These are phyloP conservation scores for Pisolithus tinctorius DNA, from an alignment of 768 basidiomycete species.

Conservation along the genomic window DNA sequence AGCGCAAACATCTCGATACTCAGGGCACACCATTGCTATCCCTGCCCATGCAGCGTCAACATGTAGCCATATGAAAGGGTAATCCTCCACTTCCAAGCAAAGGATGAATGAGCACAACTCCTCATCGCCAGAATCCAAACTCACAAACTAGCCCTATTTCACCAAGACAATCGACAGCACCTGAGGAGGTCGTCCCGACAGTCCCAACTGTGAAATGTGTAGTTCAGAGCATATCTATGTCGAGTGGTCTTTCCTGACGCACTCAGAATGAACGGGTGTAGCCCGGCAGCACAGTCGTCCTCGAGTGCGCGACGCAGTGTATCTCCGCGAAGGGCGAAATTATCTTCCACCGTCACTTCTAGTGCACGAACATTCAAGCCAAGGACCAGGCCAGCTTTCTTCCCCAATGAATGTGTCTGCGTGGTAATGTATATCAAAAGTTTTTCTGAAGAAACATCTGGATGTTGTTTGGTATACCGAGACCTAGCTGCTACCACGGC, in stretches of 20 bases:
- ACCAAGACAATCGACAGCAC: slow-evolving; percentile 71
- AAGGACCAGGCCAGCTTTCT: slow-evolving; percentile 73
- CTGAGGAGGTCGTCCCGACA: slow-evolving; percentile 88
- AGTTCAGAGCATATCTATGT: not conserved
- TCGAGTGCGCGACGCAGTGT: slow-evolving; percentile 53
- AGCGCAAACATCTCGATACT: slow-evolving; percentile 54
- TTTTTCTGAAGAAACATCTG: slow-evolving; percentile 43
- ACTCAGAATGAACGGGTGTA: slow-evolving; percentile 81
- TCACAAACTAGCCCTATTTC: slow-evolving; percentile 70
- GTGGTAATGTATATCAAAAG: slow-evolving; percentile 85
- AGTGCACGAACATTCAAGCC: slow-evolving; percentile 69
- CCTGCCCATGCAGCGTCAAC: slow-evolving; percentile 94
- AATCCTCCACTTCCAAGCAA: slow-evolving; percentile 40
- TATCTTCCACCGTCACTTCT: slow-evolving; percentile 56
- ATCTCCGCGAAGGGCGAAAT: slow-evolving; percentile 62
- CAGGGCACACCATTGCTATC: slow-evolving; percentile 72
- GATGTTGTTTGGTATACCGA: slow-evolving; percentile 42
- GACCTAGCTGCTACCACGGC: slow-evolving; percentile 77
- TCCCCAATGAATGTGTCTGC: slow-evolving; percentile 83
- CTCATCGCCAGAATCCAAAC: slow-evolving; percentile 14
- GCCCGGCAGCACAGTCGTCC: slow-evolving; percentile 53
- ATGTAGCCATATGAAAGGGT: slow-evolving; percentile 75
- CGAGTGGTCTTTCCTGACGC: slow-evolving; percentile 10
- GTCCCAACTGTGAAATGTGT: slow-evolving; percentile 58
- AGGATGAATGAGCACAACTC: not conserved